Evolutionary conservation across 2,329 filamentous ascomycete species (phyloP), one percentile per base, ranked within the genome.

Genomic region (Colletotrichum tofieldiae): DNA sequence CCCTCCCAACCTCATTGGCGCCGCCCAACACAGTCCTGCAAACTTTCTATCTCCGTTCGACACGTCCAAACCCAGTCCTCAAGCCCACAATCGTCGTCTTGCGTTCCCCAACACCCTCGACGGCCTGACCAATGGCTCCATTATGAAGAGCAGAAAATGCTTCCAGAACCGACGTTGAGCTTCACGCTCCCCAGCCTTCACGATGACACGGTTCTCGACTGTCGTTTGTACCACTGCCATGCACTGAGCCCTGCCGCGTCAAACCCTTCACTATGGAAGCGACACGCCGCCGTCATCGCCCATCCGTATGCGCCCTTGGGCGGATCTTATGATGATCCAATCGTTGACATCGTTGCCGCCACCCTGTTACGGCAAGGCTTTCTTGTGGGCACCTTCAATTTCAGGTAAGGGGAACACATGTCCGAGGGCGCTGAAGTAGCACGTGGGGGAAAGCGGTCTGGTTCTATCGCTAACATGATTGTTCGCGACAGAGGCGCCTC

Each of bases 261-360:
- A 61, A 65, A 80, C 51, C 77, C 82, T 16, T 78, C 79, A 39
- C 76, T 80, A 62, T 89, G 87, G 87, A 78, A 76, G 52, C 83
- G 82, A 60, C 83, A 90, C 74, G 86, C 86, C 20, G 89, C 88
- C 56, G 86, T 98, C 4, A 84, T 98, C 49, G 95, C 95, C 16
- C 96, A 98, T 81, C 96, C 96, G 0, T 98, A 98, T 79, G 94
- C 94, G 43, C 92, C 94, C 0, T 85, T 98, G 63, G 96, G 96
- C 5, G 96, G 96, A 6, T 91, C 86, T 80, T 96, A 91, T 79
- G 94, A 98, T 79, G 95, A 98, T 79, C 88, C 89, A 0, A 87
- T 98, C 0, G 92, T 98, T 1, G 86, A 89, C n/a, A 85, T 90
- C 11, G 83, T 93, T 3, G 90, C 89, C 0, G 84, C 85, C 2